Evolutionary conservation across 1,284 basidiomycete species (phyloP).

Genomic region (Austroboletus niveus): DNA sequence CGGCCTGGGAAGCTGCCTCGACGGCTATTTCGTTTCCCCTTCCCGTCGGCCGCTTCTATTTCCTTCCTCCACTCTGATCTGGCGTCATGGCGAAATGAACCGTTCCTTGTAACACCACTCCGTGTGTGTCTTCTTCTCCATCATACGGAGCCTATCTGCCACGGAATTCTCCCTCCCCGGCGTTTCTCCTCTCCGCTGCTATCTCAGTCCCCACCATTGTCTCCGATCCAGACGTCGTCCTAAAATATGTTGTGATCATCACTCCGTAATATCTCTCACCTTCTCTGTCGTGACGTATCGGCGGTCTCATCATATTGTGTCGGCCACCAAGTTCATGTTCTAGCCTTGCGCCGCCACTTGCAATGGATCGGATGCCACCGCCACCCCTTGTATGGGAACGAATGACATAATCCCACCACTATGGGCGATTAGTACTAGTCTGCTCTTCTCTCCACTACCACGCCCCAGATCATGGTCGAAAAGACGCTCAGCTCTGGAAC

Average conservation of each 20-base stretch:
- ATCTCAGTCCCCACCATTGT: slow-evolving; percentile 5
- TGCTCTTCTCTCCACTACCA: too few relatives aligned
- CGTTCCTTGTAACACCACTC: slow-evolving; percentile 10
- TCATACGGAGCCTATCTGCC: slow-evolving; percentile 15
- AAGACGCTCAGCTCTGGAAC: slow-evolving; percentile 67
- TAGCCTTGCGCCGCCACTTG: slow-evolving; percentile 11
- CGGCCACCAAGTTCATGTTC: slow-evolving; percentile 5
- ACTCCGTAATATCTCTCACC: too few relatives aligned
- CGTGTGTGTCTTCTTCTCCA: slow-evolving; percentile 13
- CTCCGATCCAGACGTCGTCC: slow-evolving; percentile 7
- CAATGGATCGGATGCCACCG: slow-evolving; percentile 2
- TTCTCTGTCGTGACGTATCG: slow-evolving; percentile 8
- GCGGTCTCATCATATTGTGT: background rate
- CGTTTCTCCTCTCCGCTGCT: slow-evolving; percentile 4
- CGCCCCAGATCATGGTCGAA: slow-evolving; percentile 39
- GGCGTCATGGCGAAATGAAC: slow-evolving; percentile 17
- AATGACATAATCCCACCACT: slow-evolving; percentile 20
- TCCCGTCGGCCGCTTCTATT: slow-evolving; percentile 7
- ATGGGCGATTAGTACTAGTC: background rate
- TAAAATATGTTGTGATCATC: too few relatives aligned
- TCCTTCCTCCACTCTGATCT: slow-evolving; percentile 15
- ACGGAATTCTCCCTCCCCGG: slow-evolving; percentile 11
- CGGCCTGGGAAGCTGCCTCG: slow-evolving; percentile 10
- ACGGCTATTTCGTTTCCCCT: slow-evolving; percentile 15
- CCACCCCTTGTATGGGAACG: slow-evolving; percentile 14